These are phyloP conservation scores for Ceratocystiopsis brevicomis DNA, from an alignment of 2,329 filamentous ascomycete species.

Conservation along the genomic window DNA sequence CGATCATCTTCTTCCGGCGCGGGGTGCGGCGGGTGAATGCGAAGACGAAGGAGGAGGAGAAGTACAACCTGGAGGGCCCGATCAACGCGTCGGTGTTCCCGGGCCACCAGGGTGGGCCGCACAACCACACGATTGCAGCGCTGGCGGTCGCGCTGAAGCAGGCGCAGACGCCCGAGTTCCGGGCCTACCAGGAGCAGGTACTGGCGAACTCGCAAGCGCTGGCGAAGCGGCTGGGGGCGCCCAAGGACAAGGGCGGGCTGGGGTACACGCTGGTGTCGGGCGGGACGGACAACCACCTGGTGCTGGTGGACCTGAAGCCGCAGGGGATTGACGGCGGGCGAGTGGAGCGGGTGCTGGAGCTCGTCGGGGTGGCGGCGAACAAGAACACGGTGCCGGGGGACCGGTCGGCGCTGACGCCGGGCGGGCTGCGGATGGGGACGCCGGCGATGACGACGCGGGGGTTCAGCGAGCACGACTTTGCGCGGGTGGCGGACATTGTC, in stretches of 20 bases:
- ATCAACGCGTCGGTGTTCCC: conserved; percentile 98
- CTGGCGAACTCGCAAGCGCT: conserved; percentile 82
- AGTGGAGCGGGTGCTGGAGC: conserved; percentile 75
- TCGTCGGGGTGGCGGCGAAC: conserved; percentile 92
- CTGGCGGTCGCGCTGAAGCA: conserved; percentile 89
- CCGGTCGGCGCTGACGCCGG: conserved; percentile 79
- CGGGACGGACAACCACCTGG: conserved; percentile 93
- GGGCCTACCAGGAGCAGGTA: conserved; percentile 77
- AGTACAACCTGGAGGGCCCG: conserved; percentile 79
- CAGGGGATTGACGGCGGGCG: conserved; percentile 75
- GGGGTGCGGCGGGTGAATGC: conserved; percentile 67
- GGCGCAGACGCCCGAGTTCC: conserved; percentile 75
- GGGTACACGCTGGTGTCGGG: conserved; percentile 83
- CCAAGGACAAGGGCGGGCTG: conserved; percentile 56
- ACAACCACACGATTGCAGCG: conserved; percentile 98
- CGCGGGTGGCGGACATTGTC: conserved; percentile 67
- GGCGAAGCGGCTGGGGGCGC: conserved; percentile 43
- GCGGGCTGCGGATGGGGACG: conserved; percentile 82
- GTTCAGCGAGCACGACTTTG: conserved; percentile 79
- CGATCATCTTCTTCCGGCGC: conserved; percentile 96
- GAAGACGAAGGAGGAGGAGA: conserved; percentile 68
- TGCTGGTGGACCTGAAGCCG: conserved; percentile 79
- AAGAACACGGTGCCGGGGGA: conserved; percentile 98
- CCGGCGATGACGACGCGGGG: conserved; percentile 95
- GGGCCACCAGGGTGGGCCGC: conserved; percentile 90